phyloP scores from a whole-genome alignment of 495 filamentous ascomycete species.

The Letharia columbiana region DNA sequence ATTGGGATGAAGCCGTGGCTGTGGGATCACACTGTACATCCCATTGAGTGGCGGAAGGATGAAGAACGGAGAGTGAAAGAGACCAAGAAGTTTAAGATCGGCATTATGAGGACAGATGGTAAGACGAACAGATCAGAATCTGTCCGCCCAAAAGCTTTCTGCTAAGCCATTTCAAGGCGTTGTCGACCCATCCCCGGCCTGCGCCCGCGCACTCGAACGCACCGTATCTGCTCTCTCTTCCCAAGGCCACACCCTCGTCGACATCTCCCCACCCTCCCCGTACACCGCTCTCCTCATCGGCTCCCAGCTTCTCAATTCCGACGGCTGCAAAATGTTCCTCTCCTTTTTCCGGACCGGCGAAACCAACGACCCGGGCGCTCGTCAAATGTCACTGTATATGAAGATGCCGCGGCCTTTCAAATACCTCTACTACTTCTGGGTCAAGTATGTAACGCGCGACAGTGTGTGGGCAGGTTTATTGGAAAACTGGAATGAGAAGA shows the following conservation, averaged over 20 bases:
- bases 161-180: conserved; percentile 42
- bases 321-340: conserved; percentile 75
- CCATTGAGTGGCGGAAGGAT: conserved; percentile 66
- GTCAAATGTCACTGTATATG: conserved; percentile 63
- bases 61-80: conserved; percentile 49
- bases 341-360: conserved; percentile 72
- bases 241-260: conserved; percentile 68
- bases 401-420: conserved; percentile 66
- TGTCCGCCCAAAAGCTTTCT: conserved; percentile 8
- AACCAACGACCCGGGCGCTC: conserved; percentile 70
- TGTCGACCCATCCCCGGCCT: conserved; percentile 80
- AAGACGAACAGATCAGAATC: conserved; percentile 5
- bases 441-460: conserved; percentile 73
- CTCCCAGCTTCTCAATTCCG: conserved; percentile 76
- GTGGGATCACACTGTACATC: conserved; percentile 81
- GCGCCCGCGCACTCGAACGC: conserved; percentile 63
- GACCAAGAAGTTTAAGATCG: conserved; percentile 58
- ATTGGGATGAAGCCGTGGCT: conserved; percentile 83
- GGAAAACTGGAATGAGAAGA: conserved; percentile 59
- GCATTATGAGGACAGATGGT: conserved; percentile 73
- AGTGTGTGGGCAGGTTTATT: conserved; percentile 70
- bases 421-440: conserved; percentile 81
- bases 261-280: conserved; percentile 58
- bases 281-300: conserved; percentile 72
- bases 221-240: conserved; percentile 57